Evolutionary conservation across 208 protist genomes (phyloP).

Genomic region (Balamuthia mandrillaris): DNA sequence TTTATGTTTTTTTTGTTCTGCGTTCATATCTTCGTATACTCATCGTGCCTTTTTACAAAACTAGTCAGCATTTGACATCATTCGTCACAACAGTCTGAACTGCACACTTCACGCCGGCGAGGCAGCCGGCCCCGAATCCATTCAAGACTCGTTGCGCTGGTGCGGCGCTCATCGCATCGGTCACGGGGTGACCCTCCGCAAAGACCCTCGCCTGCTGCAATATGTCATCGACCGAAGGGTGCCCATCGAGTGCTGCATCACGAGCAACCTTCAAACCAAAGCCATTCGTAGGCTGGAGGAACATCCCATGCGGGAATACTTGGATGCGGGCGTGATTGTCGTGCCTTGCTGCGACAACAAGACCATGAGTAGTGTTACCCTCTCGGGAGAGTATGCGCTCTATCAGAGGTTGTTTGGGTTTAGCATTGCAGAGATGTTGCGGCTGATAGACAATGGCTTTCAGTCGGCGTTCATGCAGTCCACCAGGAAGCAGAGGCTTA

Average conservation of each 20-base stretch:
- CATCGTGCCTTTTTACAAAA: no score
- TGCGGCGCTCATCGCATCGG: constrained; percentile 73
- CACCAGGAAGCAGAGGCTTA: no score
- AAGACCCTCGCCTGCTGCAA: constrained; percentile 56
- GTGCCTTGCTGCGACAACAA: constrained; percentile 65
- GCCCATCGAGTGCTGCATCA: constrained; percentile 68
- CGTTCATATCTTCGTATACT: background rate
- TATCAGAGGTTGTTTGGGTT: constrained; percentile 62
- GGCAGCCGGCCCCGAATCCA: constrained; percentile 46
- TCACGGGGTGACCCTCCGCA: constrained; percentile 58
- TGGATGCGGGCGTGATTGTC: constrained; percentile 63
- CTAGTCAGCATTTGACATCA: constrained; percentile 58
- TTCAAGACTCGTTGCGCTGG: constrained; percentile 59
- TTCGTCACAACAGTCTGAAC: constrained; percentile 59
- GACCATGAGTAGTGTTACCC: constrained; percentile 58
- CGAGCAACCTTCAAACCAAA: constrained; percentile 68
- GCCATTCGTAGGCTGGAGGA: constrained; percentile 40
- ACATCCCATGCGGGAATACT: constrained; percentile 68
- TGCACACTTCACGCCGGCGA: constrained; percentile 65
- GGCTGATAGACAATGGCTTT: constrained; percentile 55
- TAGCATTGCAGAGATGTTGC: constrained; percentile 56
- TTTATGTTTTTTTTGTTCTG: background rate
- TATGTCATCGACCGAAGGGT: constrained; percentile 60
- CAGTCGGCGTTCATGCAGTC: no score
- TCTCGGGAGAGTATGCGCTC: constrained; percentile 54